These are phyloP conservation scores for Nitzschia sp. DNA, from an alignment of 108 stramenopile genomes.

Conservation along the genomic window DNA sequence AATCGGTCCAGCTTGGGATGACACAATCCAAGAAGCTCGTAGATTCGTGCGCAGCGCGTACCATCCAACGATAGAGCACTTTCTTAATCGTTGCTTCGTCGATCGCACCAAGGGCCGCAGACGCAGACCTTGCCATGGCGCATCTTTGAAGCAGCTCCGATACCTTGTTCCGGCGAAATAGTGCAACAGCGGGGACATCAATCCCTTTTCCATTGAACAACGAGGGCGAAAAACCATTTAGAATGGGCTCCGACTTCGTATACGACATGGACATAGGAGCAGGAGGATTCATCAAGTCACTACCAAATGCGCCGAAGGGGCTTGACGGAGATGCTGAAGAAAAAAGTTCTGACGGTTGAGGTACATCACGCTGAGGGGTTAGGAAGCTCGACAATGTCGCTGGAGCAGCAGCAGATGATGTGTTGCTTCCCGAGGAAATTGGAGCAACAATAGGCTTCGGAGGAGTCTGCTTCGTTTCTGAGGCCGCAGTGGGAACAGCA, in stretches of 20 bases:
- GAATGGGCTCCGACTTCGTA: slow-evolving; percentile 9
- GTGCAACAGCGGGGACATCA: slow-evolving; percentile 56
- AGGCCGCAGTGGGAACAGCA: slow-evolving; percentile 6
- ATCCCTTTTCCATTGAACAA: not conserved
- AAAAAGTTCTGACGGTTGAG: not conserved
- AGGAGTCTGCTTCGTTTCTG: slow-evolving; percentile 7
- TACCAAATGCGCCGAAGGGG: not conserved
- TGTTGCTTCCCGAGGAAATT: too few species aligned
- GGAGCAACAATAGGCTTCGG: not conserved
- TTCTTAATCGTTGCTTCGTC: slow-evolving; percentile 53
- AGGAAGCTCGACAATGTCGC: not conserved
- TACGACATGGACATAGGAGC: not conserved
- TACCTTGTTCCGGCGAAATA: slow-evolving; percentile 76
- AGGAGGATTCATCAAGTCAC: not conserved
- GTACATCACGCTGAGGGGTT: not conserved
- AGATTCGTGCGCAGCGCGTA: slow-evolving; percentile 75
- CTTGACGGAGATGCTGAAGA: not conserved
- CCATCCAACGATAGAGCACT: slow-evolving; percentile 83
- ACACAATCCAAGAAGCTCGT: slow-evolving; percentile 71
- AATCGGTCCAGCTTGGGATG: slow-evolving; percentile 86
- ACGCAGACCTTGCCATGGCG: slow-evolving; percentile 43
- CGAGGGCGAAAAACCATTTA: not conserved
- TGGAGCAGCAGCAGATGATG: too few species aligned
- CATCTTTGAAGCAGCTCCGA: slow-evolving; percentile 67
- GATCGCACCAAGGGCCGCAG: slow-evolving; percentile 53